phyloP scores from a whole-genome alignment of 1,284 basidiomycete genomes.

The Boletus calvinii region DNA sequence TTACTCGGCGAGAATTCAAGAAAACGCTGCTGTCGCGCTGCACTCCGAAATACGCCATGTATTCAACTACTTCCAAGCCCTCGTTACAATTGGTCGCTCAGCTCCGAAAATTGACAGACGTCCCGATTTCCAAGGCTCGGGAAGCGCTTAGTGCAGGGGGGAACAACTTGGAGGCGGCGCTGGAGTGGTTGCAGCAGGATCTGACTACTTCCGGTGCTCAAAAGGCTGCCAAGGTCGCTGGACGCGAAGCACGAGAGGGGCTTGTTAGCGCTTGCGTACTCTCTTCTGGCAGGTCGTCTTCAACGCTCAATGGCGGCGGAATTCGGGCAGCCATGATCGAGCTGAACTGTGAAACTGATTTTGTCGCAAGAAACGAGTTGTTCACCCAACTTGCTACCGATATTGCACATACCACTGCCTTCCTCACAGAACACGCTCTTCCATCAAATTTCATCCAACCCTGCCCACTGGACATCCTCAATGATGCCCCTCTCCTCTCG shows the following conservation, averaged over 20 bases:
- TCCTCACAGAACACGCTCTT: conserved; percentile 57
- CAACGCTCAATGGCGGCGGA: conserved; percentile 40
- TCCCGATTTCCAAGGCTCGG: conserved; percentile 84
- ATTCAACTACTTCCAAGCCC: conserved; percentile 46
- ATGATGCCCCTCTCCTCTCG: conserved; percentile 69
- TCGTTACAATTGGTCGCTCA: conserved; percentile 80
- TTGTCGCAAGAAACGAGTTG: conserved; percentile 86
- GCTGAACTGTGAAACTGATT: conserved; percentile 96
- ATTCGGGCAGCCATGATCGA: conserved; percentile 87
- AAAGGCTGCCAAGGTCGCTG: conserved; percentile 83
- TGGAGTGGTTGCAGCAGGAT: conserved; percentile 82
- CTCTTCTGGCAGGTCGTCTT: conserved; percentile 48
- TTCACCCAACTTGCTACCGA: conserved; percentile 79
- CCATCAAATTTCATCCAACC: conserved; percentile 42
- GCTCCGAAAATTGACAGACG: conserved; percentile 78
- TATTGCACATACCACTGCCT: conserved; percentile 86
- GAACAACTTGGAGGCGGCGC: conserved; percentile 73
- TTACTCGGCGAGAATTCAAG: conserved; percentile 16
- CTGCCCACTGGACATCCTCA: conserved; percentile 52
- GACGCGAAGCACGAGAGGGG: conserved; percentile 75
- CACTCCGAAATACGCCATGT: conserved; percentile 20
- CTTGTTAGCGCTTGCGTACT: conserved; percentile 77
- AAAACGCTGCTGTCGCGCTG: conserved; percentile 10
- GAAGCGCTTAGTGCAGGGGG: conserved; percentile 79
- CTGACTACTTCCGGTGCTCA: conserved; percentile 68